Evolutionary conservation across 345 rosid species (phyloP).

Genomic region (Brassica incana): DNA sequence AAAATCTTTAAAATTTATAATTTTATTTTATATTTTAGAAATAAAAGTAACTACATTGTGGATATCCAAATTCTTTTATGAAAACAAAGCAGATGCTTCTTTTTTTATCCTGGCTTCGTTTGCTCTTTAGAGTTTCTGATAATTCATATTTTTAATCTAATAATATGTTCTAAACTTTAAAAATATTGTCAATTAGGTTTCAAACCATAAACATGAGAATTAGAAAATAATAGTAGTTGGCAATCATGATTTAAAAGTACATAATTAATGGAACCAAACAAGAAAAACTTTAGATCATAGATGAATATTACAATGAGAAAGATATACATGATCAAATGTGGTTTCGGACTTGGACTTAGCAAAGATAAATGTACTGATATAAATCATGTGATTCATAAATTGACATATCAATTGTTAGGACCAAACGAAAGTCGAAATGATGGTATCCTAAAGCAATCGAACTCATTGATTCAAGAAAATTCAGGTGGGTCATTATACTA

Average conservation of each 20-base stretch:
- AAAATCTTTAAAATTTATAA: no score
- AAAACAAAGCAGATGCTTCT: neutral
- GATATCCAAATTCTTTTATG: no score
- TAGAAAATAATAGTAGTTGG: neutral
- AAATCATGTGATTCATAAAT: neutral
- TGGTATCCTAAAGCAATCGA: slow-evolving; percentile 27
- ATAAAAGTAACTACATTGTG: no score
- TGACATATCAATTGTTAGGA: slow-evolving; percentile 17
- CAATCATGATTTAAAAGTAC: neutral
- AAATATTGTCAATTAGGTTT: neutral
- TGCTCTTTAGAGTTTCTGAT: neutral
- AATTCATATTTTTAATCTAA: neutral
- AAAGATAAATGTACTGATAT: neutral
- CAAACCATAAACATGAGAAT: neutral
- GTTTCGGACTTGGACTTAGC: neutral
- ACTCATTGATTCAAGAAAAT: slow-evolving; percentile 24
- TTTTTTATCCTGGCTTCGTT: neutral
- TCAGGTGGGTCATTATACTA: slow-evolving; percentile 18
- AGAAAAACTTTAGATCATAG: neutral
- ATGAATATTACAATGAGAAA: neutral
- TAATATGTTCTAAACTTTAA: neutral
- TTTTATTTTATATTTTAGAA: no score
- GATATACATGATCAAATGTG: neutral
- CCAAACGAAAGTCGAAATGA: slow-evolving; percentile 15
- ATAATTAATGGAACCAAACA: neutral